Percentiles rank a stretch among this genome's conserved stretches.
Evolutionary conservation across 108 stramenopile genomes (phyloP).

Genomic region (Nitzschia putrida): DNA sequence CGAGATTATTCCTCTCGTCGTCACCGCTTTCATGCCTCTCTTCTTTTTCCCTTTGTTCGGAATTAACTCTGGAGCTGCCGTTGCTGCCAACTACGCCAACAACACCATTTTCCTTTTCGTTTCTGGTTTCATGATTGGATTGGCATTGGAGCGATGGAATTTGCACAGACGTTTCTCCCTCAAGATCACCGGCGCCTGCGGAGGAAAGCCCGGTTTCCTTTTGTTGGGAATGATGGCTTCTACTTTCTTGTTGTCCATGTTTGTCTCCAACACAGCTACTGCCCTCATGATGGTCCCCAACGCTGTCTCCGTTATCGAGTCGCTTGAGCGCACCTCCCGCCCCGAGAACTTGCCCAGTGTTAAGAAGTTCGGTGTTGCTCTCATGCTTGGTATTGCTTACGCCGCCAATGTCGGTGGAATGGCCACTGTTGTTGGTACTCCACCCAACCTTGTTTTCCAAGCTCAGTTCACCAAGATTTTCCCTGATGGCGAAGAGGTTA

Average conservation of each 20-base stretch:
- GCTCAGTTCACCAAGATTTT: conserved; percentile 13
- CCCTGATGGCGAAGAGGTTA: conserved; percentile 16
- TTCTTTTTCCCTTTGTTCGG: conserved; percentile 25
- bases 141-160: conserved; percentile 21
- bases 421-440: conserved; percentile 16
- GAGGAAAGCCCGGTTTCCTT: conserved; percentile 4
- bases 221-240: conserved; percentile 16
- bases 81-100: conserved; percentile 18
- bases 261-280: conserved; percentile 23
- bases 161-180: conserved; percentile 24
- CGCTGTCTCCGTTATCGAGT: background rate
- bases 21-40: conserved; percentile 22
- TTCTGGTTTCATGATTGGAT: conserved; percentile 15
- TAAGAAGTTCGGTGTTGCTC: background rate
- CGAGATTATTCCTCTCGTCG: conserved; percentile 23
- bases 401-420: conserved; percentile 26
- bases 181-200: conserved; percentile 12
- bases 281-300: conserved; percentile 26
- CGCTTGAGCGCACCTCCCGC: background rate
- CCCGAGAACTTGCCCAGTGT: background rate
- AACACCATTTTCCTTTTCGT: conserved; percentile 27
- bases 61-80: conserved; percentile 1
- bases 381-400: conserved; percentile 19
- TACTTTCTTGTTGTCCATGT: conserved; percentile 28
- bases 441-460: conserved; percentile 21